Conservation (phyloP, 352 stramenopile species). For the Pythium utonaiense region DNA sequence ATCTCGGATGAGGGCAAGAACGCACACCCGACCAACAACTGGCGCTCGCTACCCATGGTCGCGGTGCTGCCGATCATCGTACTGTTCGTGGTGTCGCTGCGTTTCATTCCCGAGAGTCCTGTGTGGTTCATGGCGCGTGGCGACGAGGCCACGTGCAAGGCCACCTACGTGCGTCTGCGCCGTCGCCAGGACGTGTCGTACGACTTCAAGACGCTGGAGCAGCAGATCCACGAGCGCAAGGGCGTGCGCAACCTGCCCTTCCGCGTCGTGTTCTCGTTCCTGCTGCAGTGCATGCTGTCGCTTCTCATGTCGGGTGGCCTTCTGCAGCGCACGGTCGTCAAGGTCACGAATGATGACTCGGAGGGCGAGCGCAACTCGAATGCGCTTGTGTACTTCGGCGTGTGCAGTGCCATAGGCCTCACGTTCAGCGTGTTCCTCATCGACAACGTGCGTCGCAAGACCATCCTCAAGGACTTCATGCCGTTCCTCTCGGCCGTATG, state of each 20-base stretch:
- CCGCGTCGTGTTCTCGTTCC: slow-evolving; percentile 55
- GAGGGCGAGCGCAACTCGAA: slow-evolving; percentile 34
- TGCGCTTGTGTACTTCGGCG: slow-evolving; percentile 52
- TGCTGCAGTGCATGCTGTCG: slow-evolving; percentile 56
- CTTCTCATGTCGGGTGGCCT: slow-evolving; percentile 67
- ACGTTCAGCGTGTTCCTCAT: slow-evolving; percentile 76
- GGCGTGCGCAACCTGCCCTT: slow-evolving; percentile 56
- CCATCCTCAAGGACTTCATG: slow-evolving; percentile 86
- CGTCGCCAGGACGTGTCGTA: slow-evolving; percentile 65
- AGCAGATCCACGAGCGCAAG: slow-evolving; percentile 48
- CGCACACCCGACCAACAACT: slow-evolving; percentile 43
- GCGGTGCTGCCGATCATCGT: slow-evolving; percentile 56
- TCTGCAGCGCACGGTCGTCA: slow-evolving; percentile 45
- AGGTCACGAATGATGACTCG: slow-evolving; percentile 13
- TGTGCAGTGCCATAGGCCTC: slow-evolving; percentile 46
- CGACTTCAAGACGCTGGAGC: slow-evolving; percentile 52
- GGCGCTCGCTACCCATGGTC: slow-evolving; percentile 62
- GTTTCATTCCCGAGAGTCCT: slow-evolving; percentile 77
- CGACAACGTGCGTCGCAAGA: slow-evolving; percentile 85
- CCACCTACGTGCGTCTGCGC: slow-evolving; percentile 54
- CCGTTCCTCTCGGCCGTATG: slow-evolving; percentile 64
- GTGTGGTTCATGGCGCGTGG: slow-evolving; percentile 56
- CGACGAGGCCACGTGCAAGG: slow-evolving; percentile 45
- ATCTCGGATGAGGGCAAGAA: slow-evolving; percentile 23
- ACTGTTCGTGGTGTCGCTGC: slow-evolving; percentile 46